Evolutionary conservation across 2,329 filamentous ascomycete genomes (phyloP).

Genomic region (Cladosporium velox): DNA sequence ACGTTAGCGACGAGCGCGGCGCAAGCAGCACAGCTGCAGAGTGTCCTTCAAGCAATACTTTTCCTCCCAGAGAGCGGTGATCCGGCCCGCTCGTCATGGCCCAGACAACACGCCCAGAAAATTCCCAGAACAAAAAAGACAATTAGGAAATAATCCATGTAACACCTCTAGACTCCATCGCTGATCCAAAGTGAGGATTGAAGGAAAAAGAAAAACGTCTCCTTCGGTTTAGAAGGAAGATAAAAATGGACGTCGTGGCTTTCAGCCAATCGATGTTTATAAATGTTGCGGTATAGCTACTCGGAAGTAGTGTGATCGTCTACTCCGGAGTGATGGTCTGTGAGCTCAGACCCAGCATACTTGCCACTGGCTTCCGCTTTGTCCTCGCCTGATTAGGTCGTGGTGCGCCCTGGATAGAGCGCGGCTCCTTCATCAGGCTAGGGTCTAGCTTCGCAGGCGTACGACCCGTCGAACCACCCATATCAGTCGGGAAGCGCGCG

Average conservation of each 20-base stretch:
- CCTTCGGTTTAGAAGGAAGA: background rate
- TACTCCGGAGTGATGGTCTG: conserved; percentile 22
- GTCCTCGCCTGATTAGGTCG: conserved; percentile 54
- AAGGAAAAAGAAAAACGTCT: background rate
- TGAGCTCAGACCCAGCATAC: conserved; percentile 37
- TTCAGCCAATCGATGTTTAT: background rate
- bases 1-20: background rate
- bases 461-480: conserved; percentile 58
- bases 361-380: conserved; percentile 52
- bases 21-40: background rate
- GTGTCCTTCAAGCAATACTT: background rate
- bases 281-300: background rate
- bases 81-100: background rate
- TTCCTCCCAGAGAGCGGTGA: background rate
- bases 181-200: conserved; percentile 5
- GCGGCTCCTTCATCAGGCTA: conserved; percentile 85
- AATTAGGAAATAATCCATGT: background rate
- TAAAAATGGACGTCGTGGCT: background rate
- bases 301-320: background rate
- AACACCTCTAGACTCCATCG: conserved; percentile 16
- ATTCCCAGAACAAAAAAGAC: background rate
- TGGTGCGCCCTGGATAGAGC: conserved; percentile 86
- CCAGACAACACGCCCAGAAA: background rate
- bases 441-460: conserved; percentile 83
- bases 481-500: conserved; percentile 59